Evolutionary conservation across 176 grass and related monocot genomes (phyloP), one percentile per base, ranked within the genome.

Genomic region (Phoenix dactylifera): DNA sequence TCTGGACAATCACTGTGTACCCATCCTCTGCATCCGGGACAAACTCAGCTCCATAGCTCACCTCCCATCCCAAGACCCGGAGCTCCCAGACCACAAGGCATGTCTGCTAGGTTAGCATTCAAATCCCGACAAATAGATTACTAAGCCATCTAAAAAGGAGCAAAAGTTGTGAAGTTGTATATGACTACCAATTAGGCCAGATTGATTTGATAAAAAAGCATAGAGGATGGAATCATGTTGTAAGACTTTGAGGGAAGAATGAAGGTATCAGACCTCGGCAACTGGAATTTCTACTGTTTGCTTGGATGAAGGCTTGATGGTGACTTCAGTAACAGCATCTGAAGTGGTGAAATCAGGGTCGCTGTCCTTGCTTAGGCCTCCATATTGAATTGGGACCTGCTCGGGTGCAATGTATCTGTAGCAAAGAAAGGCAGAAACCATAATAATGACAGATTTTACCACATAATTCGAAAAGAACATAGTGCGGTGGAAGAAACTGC

Each of bases 1-100:
- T 96, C 76, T 96, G 92, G 58, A 96, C 87, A 3, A 96, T 90
- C 24, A 96, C 81, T 5, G 92, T 96, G 75, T 96, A 96, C 4
- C 78, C 92, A 0, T 86, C 92, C 79, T 91, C 87, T 0, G 92
- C 75, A 6, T 68, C 51, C 0, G 92, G 92, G 23, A 76, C 83
- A 77, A 96, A 96, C 55, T 90, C 87, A 0, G 83, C 86, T 0
- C 92, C 83, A 19, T 90, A 90, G 74, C 78, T 88, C 16, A 90
- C 92, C 14, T 96, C 92, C 63, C 77, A 86, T n/a, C 87, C 87
- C 0, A 96, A 72, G 63, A 90, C 83, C 20, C 92, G 77, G 53
- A 96, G 67, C 50, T 96, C 87, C 92, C 92, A 96, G n/a, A 85
- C 83, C 57, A 96, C 60, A 1, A 74, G 76, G 1, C 77, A 88